Evolutionary conservation across 1,284 basidiomycete species (phyloP), one percentile per base, ranked within the genome.

Genomic region (Naganishia cerealis): DNA sequence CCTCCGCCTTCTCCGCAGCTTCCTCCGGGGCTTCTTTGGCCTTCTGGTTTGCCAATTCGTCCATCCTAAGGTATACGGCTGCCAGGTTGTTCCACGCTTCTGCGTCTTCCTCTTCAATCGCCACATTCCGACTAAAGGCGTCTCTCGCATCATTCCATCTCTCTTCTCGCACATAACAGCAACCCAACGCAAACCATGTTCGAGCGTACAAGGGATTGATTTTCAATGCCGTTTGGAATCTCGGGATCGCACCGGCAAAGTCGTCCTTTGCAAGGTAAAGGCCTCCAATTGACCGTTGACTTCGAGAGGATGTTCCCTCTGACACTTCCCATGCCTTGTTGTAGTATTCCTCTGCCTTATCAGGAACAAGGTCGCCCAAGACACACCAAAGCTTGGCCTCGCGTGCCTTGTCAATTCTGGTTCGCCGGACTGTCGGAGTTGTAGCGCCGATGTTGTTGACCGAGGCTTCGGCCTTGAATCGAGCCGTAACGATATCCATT

Each of bases 31-130:
- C 74, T 29, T 57, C 24, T 0, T 72, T 74, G 52, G 76, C 76
- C 67, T 85, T 83, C 33, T 63, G 43, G 18, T 24, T 43, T 8
- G 61, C 61, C 50, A 63, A 26, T 36, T 65, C 55, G 86, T 88
- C 78, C 94, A 85, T 63, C 38, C 91, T 87, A 66, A 99, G 85
- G 79, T 98, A 97, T 75, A 94, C 90, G 71, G 90, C 94, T 26
- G 95, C 96, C 65, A 99, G 83, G 79, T 99, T 99, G 78, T 90
- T 97, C 96, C 96, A 99, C 72, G 92, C 94, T 83, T 99, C 95
- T 3, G 87, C 91, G 76, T 99, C 94, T 74, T 99, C 95, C 70
- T 95, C 92, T 71, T 98, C 94, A 70, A 99, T 87, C 10, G 86
- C 83, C 0, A 96, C 93, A 74, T 92, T 93, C 43, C 94, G 84